phyloP scores from a whole-genome alignment of 1,284 basidiomycete genomes.

The Phylloboletellus chloephorus region DNA sequence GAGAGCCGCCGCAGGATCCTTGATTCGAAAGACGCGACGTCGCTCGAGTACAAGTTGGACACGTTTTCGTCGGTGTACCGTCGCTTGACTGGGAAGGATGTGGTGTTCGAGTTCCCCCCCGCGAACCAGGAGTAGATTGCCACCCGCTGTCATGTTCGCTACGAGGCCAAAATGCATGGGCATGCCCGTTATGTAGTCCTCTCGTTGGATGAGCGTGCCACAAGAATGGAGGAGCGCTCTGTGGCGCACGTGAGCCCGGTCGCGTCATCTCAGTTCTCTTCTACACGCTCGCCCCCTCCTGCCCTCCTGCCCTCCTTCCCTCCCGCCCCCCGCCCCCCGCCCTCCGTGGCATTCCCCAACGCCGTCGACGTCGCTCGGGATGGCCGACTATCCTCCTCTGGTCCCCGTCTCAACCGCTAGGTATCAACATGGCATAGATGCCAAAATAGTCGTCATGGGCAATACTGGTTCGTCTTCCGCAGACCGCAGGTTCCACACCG shows the following conservation, averaged over 20 bases:
- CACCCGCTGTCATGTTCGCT: conserved; percentile 19
- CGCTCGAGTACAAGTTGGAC: conserved; percentile 99
- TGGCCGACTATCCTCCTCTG: conserved; percentile 46
- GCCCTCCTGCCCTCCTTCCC: conserved; percentile 17
- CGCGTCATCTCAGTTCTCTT: conserved; percentile 27
- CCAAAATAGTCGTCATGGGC: conserved; percentile 96
- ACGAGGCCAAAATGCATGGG: conserved; percentile 24
- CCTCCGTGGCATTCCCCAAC: conserved; percentile 33
- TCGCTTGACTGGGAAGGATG: conserved; percentile 91
- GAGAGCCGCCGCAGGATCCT: conserved; percentile 65
- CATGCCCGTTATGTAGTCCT: conserved; percentile 29
- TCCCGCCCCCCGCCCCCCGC: conserved; percentile 20
- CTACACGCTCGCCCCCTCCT: conserved; percentile 13
- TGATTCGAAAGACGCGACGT: conserved; percentile 97
- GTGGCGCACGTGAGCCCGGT: conserved; percentile 30
- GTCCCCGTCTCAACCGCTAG: conserved; percentile 60
- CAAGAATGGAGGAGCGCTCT: conserved; percentile 18
- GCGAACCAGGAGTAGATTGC: conserved; percentile 54
- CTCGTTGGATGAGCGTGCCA: conserved; percentile 10
- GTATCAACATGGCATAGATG: conserved; percentile 82
- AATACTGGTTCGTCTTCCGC: conserved; percentile 66
- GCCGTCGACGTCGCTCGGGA: conserved; percentile 31
- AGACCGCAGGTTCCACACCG: conserved; percentile 9
- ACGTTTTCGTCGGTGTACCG: conserved; percentile 94
- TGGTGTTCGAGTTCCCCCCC: conserved; percentile 84